Percentiles rank a stretch among this genome's conserved stretches.
Evolutionary conservation across 371 early-diverging fungal species (phyloP).

Genomic region (Syncephalastrum contaminatum): DNA sequence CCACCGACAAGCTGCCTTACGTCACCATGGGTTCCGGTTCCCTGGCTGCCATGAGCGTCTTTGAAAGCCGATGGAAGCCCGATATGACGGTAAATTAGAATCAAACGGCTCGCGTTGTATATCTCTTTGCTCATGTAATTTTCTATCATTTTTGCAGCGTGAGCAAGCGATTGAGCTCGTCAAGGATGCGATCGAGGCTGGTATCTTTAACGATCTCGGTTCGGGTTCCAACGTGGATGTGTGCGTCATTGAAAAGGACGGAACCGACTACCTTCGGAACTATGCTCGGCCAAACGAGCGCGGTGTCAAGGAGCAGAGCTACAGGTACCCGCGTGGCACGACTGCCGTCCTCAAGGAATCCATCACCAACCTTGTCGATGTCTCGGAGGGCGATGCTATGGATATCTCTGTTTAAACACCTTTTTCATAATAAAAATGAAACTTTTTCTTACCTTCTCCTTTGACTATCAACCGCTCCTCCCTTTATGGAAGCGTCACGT

Average conservation of each 20-base stretch:
- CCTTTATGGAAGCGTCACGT: too few species aligned
- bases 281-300: constrained; percentile 89
- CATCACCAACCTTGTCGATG: constrained; percentile 35
- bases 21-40: constrained; percentile 99
- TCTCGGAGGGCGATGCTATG: constrained; percentile 52
- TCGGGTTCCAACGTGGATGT: constrained; percentile 99
- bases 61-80: constrained; percentile 88
- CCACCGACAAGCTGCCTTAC: constrained; percentile 94
- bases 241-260: constrained; percentile 82
- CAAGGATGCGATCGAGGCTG: constrained; percentile 95
- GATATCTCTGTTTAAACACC: constrained; percentile 42
- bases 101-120: too few species aligned
- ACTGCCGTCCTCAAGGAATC: constrained; percentile 50
- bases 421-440: background rate
- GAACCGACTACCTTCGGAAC: constrained; percentile 84
- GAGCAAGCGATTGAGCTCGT: constrained; percentile 95
- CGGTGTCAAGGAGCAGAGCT: constrained; percentile 81
- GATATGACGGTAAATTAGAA: constrained; percentile 86
- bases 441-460: too few species aligned
- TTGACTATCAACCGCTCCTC: too few species aligned
- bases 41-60: constrained; percentile 96
- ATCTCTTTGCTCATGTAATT: background rate
- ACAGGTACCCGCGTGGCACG: constrained; percentile 52
- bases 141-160: constrained; percentile 51
- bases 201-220: constrained; percentile 99